Evolutionary conservation across 352 stramenopile genomes (phyloP), one percentile per base, ranked within the genome.

Genomic region (Blastocystis sp.): DNA sequence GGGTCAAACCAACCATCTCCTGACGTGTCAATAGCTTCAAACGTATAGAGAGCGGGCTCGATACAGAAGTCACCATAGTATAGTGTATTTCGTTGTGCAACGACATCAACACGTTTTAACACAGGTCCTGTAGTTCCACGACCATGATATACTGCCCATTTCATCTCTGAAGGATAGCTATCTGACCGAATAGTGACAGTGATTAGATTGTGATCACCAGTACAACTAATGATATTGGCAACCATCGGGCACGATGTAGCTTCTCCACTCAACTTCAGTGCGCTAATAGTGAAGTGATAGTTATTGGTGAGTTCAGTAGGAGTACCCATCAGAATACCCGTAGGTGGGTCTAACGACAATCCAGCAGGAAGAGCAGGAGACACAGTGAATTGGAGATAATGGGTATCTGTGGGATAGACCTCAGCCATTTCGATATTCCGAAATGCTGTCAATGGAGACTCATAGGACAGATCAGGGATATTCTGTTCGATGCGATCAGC

Each of bases 391-490:
- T 51, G 29, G 21, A 43, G 43, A 32, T 74, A 74, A 37, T 46
- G 35, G 6, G 24, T n/a, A 21, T 49, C n/a, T 14, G 27, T 27
- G 32, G 63, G 63, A 27, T 78, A 78, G 6, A 58, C 6, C 24
- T 78, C 66, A 11, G 66, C 66, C 39, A 78, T 51, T 35, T 78
- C 66, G n/a, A 78, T 56, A 16, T 59, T 46, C 5, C 32, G 59
- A 21, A 12, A 43, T 12, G 59, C 59, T 6, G 12, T 14, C 19
- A 61, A 32, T 16, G 54, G 54, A 61, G 54, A 61, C 12, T 74
- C 27, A 46, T 74, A 74, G 5, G 27, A 27, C 2, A 74, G 32
- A 51, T 74, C 63, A 7, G 63, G 63, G 63, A 74, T 74, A 24
- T 1, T 37, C 7, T 37, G 24, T 2, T 27, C 27, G 43, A 78